These are phyloP conservation scores for Mycena galopus DNA, from an alignment of 768 basidiomycete species.

Conservation along the genomic window DNA sequence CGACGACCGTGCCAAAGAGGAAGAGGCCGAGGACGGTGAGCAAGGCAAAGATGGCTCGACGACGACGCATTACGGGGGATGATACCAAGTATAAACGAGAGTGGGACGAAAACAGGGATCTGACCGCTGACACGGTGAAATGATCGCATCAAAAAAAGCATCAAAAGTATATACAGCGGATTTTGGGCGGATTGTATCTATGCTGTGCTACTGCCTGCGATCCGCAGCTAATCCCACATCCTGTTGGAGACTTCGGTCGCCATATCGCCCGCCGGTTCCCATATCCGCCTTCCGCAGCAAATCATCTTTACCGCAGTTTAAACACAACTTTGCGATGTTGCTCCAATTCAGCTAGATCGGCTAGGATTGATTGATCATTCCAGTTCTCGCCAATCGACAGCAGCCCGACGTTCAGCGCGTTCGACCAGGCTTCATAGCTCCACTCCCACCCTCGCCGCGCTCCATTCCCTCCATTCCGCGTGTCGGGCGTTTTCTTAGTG, in stretches of 20 bases:
- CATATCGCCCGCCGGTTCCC: not conserved
- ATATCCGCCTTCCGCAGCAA: conserved; percentile 5
- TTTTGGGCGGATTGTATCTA: too few species aligned
- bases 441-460: conserved; percentile 82
- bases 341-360: conserved; percentile 37
- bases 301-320: not conserved
- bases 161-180: too few species aligned
- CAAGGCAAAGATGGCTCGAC: conserved; percentile 30
- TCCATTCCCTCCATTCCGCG: conserved; percentile 53
- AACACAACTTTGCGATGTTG: conserved; percentile 30
- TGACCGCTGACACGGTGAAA: too few species aligned
- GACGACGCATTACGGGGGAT: conserved; percentile 18
- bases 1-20: conserved; percentile 89
- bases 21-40: conserved; percentile 61
- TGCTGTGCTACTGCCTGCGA: too few species aligned
- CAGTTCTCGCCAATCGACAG: conserved; percentile 63
- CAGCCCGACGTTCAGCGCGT: conserved; percentile 61
- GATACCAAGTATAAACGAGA: too few species aligned
- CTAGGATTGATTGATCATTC: conserved; percentile 64
- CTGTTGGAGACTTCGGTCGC: not conserved
- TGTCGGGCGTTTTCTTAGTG: conserved; percentile 59
- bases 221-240: too few species aligned
- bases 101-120: too few species aligned
- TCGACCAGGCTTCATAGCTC: conserved; percentile 76
- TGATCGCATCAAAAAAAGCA: too few species aligned